Conservation (phyloP, 768 basidiomycete genomes). For the Termitomyces sp. region DNA sequence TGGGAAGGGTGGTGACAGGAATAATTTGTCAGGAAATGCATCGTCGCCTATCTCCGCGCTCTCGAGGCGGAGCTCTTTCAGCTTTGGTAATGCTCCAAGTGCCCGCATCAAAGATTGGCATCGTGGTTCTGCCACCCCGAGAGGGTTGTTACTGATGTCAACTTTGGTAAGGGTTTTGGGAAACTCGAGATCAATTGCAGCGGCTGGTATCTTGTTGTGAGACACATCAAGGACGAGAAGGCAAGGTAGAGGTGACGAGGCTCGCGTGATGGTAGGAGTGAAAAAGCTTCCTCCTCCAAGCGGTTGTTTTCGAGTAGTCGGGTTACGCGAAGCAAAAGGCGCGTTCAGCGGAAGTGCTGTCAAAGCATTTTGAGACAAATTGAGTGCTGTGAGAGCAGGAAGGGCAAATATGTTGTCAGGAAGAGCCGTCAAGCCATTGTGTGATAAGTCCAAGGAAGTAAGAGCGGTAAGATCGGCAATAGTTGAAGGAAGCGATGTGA, state of each 20-base stretch:
- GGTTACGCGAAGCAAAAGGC: conserved; percentile 38
- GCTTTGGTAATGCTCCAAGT: conserved; percentile 39
- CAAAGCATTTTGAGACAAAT: conserved; percentile 68
- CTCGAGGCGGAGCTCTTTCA: conserved; percentile 55
- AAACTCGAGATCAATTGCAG: conserved; percentile 45
- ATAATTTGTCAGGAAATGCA: conserved; percentile 41
- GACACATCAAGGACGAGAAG: conserved; percentile 62
- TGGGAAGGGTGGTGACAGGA: conserved; percentile 39
- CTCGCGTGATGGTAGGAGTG: conserved; percentile 52
- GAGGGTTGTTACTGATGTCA: conserved; percentile 64
- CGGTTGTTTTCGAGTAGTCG: conserved; percentile 21
- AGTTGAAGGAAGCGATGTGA: conserved; percentile 54
- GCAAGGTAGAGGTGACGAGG: conserved; percentile 59
- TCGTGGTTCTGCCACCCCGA: conserved; percentile 32
- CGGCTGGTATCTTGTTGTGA: conserved; percentile 57
- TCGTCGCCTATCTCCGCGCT: conserved; percentile 57
- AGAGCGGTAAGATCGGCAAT: conserved; percentile 67
- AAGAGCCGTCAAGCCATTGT: conserved; percentile 60
- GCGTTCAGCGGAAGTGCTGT: conserved; percentile 55
- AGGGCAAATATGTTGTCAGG: conserved; percentile 64
- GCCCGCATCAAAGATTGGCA: conserved; percentile 38
- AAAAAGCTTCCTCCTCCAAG: conserved; percentile 56
- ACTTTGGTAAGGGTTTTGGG: conserved; percentile 54
- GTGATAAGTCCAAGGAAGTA: conserved; percentile 66
- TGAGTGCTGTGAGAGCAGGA: conserved; percentile 59